phyloP scores from a whole-genome alignment of 169 alveolate species.

The Amoebophrya sp. region DNA sequence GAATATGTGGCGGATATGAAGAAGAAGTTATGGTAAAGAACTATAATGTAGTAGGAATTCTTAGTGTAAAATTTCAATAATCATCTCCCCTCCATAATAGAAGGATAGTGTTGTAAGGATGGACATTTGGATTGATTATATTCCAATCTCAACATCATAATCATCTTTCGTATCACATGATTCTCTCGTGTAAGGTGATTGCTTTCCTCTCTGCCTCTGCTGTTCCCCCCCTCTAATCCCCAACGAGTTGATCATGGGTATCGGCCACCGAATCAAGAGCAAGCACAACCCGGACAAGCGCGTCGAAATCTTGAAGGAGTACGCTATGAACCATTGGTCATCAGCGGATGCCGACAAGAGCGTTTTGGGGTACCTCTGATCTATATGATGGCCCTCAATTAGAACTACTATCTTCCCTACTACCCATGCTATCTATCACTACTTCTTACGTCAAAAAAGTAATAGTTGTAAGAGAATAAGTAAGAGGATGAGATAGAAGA shows the following conservation, averaged over 20 bases:
- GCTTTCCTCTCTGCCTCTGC: conserved; percentile 47
- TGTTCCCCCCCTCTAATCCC: no score
- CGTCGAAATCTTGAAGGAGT: conserved; percentile 53
- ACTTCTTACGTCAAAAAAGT: not conserved
- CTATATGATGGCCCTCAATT: not conserved
- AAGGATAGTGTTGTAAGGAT: not conserved
- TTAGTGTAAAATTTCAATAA: not conserved
- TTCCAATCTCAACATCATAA: no score
- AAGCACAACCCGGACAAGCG: conserved; percentile 53
- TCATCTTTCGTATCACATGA: no score
- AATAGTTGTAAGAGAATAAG: not conserved
- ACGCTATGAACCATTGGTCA: conserved; percentile 41
- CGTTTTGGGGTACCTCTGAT: not conserved
- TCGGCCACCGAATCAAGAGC: conserved; percentile 56
- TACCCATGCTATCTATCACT: conserved; percentile 33
- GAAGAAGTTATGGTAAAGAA: no score
- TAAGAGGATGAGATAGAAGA: no score
- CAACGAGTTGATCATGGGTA: conserved; percentile 57
- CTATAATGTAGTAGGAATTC: not conserved
- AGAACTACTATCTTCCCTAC: conserved; percentile 31
- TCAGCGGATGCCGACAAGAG: conserved; percentile 28
- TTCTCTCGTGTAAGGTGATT: not conserved
- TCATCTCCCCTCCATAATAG: not conserved
- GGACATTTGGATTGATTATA: not conserved
- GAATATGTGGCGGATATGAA: not conserved